Evolutionary conservation across 768 basidiomycete species (phyloP), one percentile per base, ranked within the genome.

Genomic region (Chalciporus piperatus): DNA sequence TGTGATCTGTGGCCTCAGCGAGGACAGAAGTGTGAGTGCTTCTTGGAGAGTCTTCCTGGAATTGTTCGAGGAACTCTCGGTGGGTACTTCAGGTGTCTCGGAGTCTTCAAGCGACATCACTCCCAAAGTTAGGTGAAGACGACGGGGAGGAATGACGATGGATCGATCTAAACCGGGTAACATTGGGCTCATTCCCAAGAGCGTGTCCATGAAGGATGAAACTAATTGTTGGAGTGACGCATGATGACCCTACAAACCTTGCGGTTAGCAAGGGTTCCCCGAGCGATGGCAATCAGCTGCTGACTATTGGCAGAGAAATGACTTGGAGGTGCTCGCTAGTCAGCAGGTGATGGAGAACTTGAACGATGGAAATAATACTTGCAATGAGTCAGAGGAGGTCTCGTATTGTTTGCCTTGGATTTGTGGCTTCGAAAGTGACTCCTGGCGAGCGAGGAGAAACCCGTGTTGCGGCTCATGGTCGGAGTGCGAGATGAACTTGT

Each of bases 91-190:
- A 1, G 51, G 42, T 22, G n/a, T 9, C 28, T 41, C 44, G 1
- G 70, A 59, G 16, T 63, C 56, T 7, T 67, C 64, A 30, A 89
- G 80, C 0, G 78, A 69, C 84, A 91, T 85, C 1, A 89, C 86
- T 1, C 87, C 88, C 2, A 91, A 69, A 0, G 88, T 90, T 50
- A 90, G 67, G 65, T 91, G 88, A 39, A 89, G 67, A n/a, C 87
- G 66, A 10, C 77, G 73, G 0, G 76, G 67, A 8, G 72, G 72
- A 48, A 89, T 75, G 47, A 86, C 65, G 57, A 90, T 80, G 3
- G 78, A 74, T 9, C 59, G 60, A 65, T 91, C 84, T 4, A 91
- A 70, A 1, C 89, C 89, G 0, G 72, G 63, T 56, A 56, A 50
- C 46, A 50, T 70, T 72, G 59, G 65, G 12, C 48, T 45, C 32